Percentiles rank a stretch among this genome's conserved stretches.
phyloP scores from a whole-genome alignment of 2,329 filamentous ascomycete species.

The Nemania sp. region DNA sequence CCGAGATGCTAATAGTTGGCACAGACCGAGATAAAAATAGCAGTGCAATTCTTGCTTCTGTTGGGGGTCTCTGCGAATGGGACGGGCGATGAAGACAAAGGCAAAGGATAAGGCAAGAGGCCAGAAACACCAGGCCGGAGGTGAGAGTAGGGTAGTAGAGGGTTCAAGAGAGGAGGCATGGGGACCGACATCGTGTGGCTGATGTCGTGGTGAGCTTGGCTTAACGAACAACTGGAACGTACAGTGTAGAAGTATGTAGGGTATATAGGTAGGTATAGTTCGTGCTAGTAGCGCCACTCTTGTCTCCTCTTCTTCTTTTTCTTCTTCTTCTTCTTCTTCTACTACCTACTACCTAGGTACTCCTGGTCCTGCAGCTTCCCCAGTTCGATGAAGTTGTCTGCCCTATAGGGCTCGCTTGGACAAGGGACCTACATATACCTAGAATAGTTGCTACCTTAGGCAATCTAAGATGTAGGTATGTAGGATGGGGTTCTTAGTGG shows the following conservation, averaged over 20 bases:
- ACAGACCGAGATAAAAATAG: constrained; percentile 38
- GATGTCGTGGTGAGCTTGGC: constrained; percentile 14
- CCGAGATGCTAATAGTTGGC: constrained; percentile 6
- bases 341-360: too few relatives aligned
- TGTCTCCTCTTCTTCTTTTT: background rate
- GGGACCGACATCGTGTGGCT: constrained; percentile 26
- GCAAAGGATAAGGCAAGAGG: constrained; percentile 8
- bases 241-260: too few relatives aligned
- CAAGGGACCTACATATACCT: background rate
- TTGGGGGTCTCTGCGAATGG: constrained; percentile 8
- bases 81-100: constrained; percentile 8
- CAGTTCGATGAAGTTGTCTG: constrained; percentile 4
- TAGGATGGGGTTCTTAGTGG: background rate
- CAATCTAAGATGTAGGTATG: background rate
- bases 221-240: background rate
- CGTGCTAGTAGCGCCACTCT: constrained; percentile 4
- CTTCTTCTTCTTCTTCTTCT: too few relatives aligned
- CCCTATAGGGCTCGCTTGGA: constrained; percentile 12
- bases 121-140: constrained; percentile 2
- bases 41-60: constrained; percentile 24
- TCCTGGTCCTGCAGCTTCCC: constrained; percentile 7
- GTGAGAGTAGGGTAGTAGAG: constrained; percentile 16
- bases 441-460: background rate
- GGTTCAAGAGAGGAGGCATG: constrained; percentile 6
- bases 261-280: background rate